Conservation (phyloP, 768 basidiomycete species). For the Pisolithus albus region DNA sequence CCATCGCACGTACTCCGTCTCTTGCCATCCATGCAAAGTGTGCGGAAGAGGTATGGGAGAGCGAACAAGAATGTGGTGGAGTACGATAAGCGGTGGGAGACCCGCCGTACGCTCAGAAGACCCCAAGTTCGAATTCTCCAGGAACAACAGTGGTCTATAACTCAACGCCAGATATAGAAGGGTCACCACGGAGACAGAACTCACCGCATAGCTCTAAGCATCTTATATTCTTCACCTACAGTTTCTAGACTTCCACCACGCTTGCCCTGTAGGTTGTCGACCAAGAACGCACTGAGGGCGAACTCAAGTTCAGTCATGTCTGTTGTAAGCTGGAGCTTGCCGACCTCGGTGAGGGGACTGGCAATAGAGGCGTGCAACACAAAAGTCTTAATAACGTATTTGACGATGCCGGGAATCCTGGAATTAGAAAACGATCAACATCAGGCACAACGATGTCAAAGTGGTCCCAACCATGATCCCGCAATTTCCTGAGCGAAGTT, state of each 20-base stretch:
- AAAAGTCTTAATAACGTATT: conserved; percentile 78
- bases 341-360: conserved; percentile 83
- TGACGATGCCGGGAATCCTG: conserved; percentile 63
- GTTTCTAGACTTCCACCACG: conserved; percentile 62
- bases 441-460: neutral
- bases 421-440: neutral
- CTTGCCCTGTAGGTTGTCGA: conserved; percentile 48
- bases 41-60: conserved; percentile 85
- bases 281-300: conserved; percentile 73
- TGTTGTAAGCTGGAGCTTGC: conserved; percentile 88
- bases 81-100: conserved; percentile 79
- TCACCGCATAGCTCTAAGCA: conserved; percentile 80
- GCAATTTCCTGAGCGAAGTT: conserved; percentile 70
- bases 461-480: conserved; percentile 55
- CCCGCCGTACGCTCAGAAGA: conserved; percentile 62
- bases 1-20: conserved; percentile 95
- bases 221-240: conserved; percentile 83
- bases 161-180: neutral
- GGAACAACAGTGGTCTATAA: conserved; percentile 77
- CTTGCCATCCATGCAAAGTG: conserved; percentile 86
- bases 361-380: conserved; percentile 92
- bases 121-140: conserved; percentile 68
- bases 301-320: conserved; percentile 99
- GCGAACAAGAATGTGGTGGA: conserved; percentile 89
- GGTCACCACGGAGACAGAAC: conserved; percentile 13